Evolutionary conservation across 2,329 filamentous ascomycete genomes (phyloP).

Genomic region (Phoma sp.): DNA sequence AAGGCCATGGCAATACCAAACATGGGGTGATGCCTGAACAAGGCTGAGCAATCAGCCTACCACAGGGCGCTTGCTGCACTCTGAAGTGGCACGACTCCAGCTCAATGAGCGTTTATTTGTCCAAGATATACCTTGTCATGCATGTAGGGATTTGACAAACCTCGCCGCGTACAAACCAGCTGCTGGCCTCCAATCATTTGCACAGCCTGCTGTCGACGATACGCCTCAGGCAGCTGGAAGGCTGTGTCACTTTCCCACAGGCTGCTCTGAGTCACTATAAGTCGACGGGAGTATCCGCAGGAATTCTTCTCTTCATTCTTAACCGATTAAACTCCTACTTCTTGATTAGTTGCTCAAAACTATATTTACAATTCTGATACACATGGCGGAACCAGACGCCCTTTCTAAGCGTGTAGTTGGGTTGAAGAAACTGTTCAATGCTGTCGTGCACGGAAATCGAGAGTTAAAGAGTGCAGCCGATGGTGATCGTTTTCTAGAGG

Average conservation of each 20-base stretch:
- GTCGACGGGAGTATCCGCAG: not conserved
- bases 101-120: slow-evolving; percentile 24
- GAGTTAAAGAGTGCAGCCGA: slow-evolving; percentile 49
- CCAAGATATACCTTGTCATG: slow-evolving; percentile 20
- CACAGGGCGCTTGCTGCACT: slow-evolving; percentile 20
- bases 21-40: slow-evolving; percentile 29
- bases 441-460: slow-evolving; percentile 51
- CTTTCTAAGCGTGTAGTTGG: slow-evolving; percentile 39
- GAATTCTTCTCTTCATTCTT: too few species aligned
- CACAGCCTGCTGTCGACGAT: slow-evolving; percentile 19
- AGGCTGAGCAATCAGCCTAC: slow-evolving; percentile 37
- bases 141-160: slow-evolving; percentile 21
- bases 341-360: too few species aligned
- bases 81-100: slow-evolving; percentile 27
- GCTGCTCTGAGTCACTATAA: not conserved
- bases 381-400: slow-evolving; percentile 18
- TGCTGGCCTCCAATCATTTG: slow-evolving; percentile 35
- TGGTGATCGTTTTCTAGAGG: slow-evolving; percentile 58
- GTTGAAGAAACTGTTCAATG: slow-evolving; percentile 51
- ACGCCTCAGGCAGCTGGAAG: not conserved
- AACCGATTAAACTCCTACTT: too few species aligned
- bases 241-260: not conserved
- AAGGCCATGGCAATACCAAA: too few species aligned
- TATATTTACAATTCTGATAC: not conserved
- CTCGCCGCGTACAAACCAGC: slow-evolving; percentile 21